phyloP scores from a whole-genome alignment of 1,139 yeast species.

The Yamadazyma diospyri region DNA sequence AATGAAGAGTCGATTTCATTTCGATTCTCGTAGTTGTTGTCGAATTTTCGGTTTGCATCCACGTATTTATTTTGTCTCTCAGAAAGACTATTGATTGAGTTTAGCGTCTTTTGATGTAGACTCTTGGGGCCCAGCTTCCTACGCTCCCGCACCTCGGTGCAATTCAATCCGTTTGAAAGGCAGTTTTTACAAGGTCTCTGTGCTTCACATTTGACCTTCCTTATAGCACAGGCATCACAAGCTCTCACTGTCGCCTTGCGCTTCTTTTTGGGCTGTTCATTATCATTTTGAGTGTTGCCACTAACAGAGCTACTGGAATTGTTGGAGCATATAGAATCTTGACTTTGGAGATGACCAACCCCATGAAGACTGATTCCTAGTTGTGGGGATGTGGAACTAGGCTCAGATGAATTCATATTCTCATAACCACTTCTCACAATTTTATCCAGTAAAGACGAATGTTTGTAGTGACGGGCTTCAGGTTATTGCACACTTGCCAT shows the following conservation, averaged over 20 bases:
- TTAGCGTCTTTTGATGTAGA: constrained; percentile 35
- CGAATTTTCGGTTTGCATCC: constrained; percentile 12
- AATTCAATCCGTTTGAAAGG: constrained; percentile 30
- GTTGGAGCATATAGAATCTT: constrained; percentile 4
- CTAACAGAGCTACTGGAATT: constrained; percentile 1
- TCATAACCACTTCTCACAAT: too few species aligned
- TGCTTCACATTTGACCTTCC: constrained; percentile 42
- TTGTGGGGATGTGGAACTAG: constrained; percentile 2
- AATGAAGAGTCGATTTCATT: constrained; percentile 5
- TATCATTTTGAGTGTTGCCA: background rate
- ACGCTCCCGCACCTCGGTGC: constrained; percentile 36
- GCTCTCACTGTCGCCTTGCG: constrained; percentile 27
- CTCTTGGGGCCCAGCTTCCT: constrained; percentile 45
- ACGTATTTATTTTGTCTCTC: constrained; percentile 13
- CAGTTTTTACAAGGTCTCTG: constrained; percentile 40
- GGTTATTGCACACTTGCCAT: background rate
- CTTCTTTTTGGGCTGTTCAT: constrained; percentile 18
- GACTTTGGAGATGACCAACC: constrained; percentile 1
- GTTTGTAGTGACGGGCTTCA: too few species aligned
- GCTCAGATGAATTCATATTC: background rate
- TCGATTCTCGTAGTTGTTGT: constrained; percentile 9
- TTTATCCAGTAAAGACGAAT: too few species aligned
- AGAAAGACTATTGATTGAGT: constrained; percentile 27
- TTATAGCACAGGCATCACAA: constrained; percentile 45
- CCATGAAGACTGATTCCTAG: background rate